Percentiles rank a stretch among this genome's conserved stretches.
phyloP scores from a whole-genome alignment of 495 filamentous ascomycete species.

The Baudoinia panamericana region DNA sequence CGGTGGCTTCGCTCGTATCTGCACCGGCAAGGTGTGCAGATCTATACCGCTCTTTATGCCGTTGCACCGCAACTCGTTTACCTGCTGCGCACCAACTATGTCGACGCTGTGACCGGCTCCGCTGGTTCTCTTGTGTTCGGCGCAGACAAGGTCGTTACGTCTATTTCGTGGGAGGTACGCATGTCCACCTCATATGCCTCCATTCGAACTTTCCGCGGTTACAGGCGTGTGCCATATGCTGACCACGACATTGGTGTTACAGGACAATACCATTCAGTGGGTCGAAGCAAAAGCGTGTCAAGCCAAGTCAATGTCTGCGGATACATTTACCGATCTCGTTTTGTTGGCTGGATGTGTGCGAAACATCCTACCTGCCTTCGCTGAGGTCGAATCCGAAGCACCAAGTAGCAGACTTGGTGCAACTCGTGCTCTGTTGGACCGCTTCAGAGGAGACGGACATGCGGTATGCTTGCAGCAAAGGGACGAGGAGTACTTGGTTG shows the following conservation, averaged over 20 bases:
- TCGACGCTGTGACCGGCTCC: constrained; percentile 69
- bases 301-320: constrained; percentile 53
- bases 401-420: constrained; percentile 45
- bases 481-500: constrained; percentile 69
- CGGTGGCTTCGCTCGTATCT: constrained; percentile 53
- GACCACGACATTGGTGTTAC: too few species aligned
- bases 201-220: too few species aligned
- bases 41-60: constrained; percentile 79
- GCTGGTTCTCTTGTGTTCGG: constrained; percentile 84
- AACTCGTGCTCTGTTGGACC: constrained; percentile 53
- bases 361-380: constrained; percentile 58
- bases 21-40: constrained; percentile 53
- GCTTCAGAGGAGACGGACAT: constrained; percentile 47
- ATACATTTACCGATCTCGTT: constrained; percentile 69
- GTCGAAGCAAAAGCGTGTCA: constrained; percentile 58
- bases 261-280: constrained; percentile 50
- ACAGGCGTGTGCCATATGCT: too few species aligned
- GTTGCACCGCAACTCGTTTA: constrained; percentile 86
- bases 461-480: constrained; percentile 49
- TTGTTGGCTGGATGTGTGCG: constrained; percentile 66
- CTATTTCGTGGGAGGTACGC: constrained; percentile 45
- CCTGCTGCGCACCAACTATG: constrained; percentile 50
- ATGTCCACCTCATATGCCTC: too few species aligned
- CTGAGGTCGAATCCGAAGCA: constrained; percentile 51
- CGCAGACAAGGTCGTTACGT: constrained; percentile 67